Evolutionary conservation across 306 rosid species (phyloP).

Genomic region (Pyrus bretschneideri): DNA sequence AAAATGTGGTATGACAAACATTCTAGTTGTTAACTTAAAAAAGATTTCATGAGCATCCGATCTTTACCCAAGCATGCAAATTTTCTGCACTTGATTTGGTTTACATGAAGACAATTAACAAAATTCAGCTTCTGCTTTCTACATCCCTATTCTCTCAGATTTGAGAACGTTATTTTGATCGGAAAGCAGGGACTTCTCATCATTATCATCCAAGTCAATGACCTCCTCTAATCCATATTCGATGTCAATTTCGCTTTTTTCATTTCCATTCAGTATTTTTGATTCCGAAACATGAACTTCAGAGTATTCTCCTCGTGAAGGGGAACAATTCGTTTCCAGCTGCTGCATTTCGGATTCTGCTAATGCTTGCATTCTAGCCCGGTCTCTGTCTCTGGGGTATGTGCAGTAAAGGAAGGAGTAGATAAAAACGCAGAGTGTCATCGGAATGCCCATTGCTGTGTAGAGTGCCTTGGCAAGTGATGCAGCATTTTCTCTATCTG

Average conservation of each 20-base stretch:
- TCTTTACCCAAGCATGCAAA: neutral
- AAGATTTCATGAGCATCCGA: neutral
- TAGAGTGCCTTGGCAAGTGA: constrained; percentile 76
- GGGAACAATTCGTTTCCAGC: constrained; percentile 23
- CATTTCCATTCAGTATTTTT: constrained; percentile 10
- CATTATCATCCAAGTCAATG: constrained; percentile 29
- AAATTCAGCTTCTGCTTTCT: neutral
- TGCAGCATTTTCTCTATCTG: constrained; percentile 72
- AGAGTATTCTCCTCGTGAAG: constrained; percentile 9
- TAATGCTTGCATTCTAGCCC: constrained; percentile 62
- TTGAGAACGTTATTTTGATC: constrained; percentile 15
- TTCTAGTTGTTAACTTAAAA: neutral
- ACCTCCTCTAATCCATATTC: constrained; percentile 26
- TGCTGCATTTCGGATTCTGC: constrained; percentile 62
- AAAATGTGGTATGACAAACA: neutral
- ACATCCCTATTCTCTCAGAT: neutral
- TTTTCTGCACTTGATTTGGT: neutral
- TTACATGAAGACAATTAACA: neutral
- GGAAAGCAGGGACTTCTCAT: constrained; percentile 37
- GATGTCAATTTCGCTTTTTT: constrained; percentile 9
- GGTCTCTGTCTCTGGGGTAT: constrained; percentile 80
- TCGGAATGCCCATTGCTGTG: constrained; percentile 61
- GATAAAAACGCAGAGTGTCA: constrained; percentile 50
- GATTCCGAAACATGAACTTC: constrained; percentile 22
- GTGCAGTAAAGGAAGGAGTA: constrained; percentile 70